Base-by-base conservation (phyloP, 495 filamentous ascomycete species). In the Parathielavia appendiculata region DNA sequence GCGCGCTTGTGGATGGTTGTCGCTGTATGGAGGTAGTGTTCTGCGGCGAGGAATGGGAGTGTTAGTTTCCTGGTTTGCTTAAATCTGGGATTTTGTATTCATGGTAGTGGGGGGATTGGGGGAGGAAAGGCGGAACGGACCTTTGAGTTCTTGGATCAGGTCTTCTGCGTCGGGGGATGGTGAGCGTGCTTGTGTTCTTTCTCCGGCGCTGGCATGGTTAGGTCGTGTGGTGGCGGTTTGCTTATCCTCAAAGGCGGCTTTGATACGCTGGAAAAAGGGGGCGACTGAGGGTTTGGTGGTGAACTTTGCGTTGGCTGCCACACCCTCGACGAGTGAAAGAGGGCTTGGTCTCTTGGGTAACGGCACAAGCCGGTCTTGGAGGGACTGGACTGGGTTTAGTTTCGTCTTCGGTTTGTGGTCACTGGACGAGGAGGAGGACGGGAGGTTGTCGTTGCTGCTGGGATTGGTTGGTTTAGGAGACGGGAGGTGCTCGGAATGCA, bases 11-110 rank as follows among this genome's bases (percentile, higher is more conserved):
- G 58, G 4, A 72, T 54, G 5, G 53, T 56, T 2, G 40, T 44
- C 20, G 62, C 65, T 11, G 46, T 65, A 2, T 34, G 35, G 39
- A 56, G 48, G 55, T 65, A 65, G 50, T 67, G 57, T 26, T 65
- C 65, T 67, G 46, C 9, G 30, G 4, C n/a, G n/a, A n/a, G n/a
- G n/a, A n/a, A n/a, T 14, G 5, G 30, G 13, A 34, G 19, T 22
- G 32, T 34, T 38, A 50, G 56, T 11, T 35, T 22, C 2, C 30
- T 14, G 26, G 8, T 34, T 11, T 12, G 11, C 8, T 53, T 14
- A 3, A 6, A 6, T 2, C 26, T 30, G 26, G 26, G 6, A n/a
- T n/a, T n/a, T n/a, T n/a, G n/a, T n/a, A n/a, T n/a, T n/a, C n/a
- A n/a, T n/a, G n/a, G n/a, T n/a, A n/a, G n/a, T n/a, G n/a, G n/a